Conservation (phyloP, 163 green algal genomes). For the Smithsoniella earleae region DNA sequence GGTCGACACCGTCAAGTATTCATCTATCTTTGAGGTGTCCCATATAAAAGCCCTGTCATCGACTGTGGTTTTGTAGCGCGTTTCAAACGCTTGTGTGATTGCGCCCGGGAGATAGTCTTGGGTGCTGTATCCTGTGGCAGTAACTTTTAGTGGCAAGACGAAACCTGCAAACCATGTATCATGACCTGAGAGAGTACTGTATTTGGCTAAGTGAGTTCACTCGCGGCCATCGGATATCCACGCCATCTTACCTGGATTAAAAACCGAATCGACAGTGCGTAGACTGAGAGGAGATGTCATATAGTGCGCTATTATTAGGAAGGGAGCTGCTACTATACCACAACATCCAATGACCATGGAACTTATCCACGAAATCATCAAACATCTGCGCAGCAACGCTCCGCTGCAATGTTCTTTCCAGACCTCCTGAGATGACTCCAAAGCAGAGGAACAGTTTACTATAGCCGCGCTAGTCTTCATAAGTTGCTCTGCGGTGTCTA, state of each 20-base stretch:
- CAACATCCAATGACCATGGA: not conserved
- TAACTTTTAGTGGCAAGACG: not conserved
- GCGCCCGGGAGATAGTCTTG: not conserved
- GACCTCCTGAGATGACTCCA: not conserved
- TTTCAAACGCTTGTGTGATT: conserved; percentile 12
- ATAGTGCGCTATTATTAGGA: not conserved
- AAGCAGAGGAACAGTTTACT: not conserved
- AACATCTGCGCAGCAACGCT: not conserved
- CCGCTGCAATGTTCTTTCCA: not conserved
- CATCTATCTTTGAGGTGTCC: not conserved
- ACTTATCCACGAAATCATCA: not conserved
- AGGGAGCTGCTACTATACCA: not conserved
- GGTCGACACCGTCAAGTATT: not conserved
- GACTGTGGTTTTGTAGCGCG: not conserved
- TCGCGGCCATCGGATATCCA: not conserved
- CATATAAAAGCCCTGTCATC: not conserved
- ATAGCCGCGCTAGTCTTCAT: not conserved
- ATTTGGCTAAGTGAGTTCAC: not conserved
- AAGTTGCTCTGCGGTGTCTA: not conserved
- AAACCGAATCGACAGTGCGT: not conserved
- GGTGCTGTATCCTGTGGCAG: not conserved
- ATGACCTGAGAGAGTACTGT: not conserved
- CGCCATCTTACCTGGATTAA: conserved; percentile 7
- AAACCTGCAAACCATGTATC: conserved; percentile 5
- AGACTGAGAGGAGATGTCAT: not conserved